Base-by-base conservation (phyloP, 2,329 filamentous ascomycete genomes). In the Trichoderma semiorbis region DNA sequence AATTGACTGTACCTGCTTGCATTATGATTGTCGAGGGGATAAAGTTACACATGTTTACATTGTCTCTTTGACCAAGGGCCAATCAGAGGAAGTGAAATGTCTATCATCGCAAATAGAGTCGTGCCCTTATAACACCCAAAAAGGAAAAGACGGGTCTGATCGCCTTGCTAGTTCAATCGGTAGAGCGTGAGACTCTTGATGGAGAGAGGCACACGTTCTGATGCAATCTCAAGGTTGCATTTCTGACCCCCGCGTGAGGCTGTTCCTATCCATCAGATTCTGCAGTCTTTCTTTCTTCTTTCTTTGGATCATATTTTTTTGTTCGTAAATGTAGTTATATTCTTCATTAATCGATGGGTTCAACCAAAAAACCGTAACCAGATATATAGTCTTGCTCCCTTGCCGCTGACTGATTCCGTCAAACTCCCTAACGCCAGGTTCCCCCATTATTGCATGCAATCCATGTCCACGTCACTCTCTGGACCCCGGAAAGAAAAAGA, bases 101-200 rank as follows among this genome's bases (percentile, higher is more conserved):
- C 30, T 1, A 60, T 21, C 2, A n/a, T 7, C 2, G 7, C 5
- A 34, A 60, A 14, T 5, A 60, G 10, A 5, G 5, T 11, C 11
- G 28, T 34, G 36, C 28, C 10, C 18, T 21, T 34, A 7, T 11
- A 34, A 60, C 26, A 34, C 2, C 2, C 2, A 14, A 60, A 26
- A 32, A 34, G 6, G 28, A 34, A 34, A 8, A 32, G 2, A 3
- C 30, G 18, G 26, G 30, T 16, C 2, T 34, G 5, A 60, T n/a
- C 21, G 79, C 78, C 79, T 77, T 79, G 78, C 78, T 80, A 81
- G 79, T 77, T 81, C 78, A 80, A 80, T 80, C 78, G 79, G 80
- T 90, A 91, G 89, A 91, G 88, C 88, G 88, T 90, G 86, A 90
- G 89, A 90, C 89, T 91, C 89, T 87, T 87, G 87, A 32, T 10